Conservation (phyloP, 2,329 filamentous ascomycete genomes). For the Trichoderma hamatum region DNA sequence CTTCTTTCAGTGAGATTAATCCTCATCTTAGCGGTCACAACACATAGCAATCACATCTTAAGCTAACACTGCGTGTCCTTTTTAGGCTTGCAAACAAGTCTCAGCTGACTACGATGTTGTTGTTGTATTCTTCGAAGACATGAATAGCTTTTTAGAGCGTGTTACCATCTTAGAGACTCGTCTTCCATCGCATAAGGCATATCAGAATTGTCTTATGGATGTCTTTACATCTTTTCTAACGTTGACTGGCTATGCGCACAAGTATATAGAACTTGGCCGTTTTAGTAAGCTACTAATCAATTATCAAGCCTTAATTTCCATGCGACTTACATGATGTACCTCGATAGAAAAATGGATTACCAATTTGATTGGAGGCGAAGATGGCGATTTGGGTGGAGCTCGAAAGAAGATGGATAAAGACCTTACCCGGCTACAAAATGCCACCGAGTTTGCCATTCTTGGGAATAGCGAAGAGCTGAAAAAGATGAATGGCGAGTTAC, state of each 20-base stretch:
- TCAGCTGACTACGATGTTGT: constrained; percentile 45
- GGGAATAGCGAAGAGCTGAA: constrained; percentile 40
- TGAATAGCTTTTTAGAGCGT: constrained; percentile 43
- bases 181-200: constrained; percentile 37
- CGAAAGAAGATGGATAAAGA: constrained; percentile 37
- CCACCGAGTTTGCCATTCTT: constrained; percentile 41
- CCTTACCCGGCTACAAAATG: constrained; percentile 37
- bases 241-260: constrained; percentile 41
- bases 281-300: constrained; percentile 34
- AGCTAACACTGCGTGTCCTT: background rate
- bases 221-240: constrained; percentile 42
- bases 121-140: constrained; percentile 44
- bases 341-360: constrained; percentile 37
- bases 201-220: constrained; percentile 42
- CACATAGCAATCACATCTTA: fast-evolving
- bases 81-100: constrained; percentile 36
- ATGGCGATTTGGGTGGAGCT: constrained; percentile 38
- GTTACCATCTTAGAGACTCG: constrained; percentile 40
- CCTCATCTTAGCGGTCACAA: too few species aligned
- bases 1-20: constrained; percentile 35
- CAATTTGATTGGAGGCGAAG: constrained; percentile 38
- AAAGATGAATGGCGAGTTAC: constrained; percentile 35
- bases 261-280: constrained; percentile 40
- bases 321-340: background rate
- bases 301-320: background rate